Evolutionary conservation across 257 asterid species (phyloP), one percentile per base, ranked within the genome.

Genomic region (Solanum lycopersicoides): DNA sequence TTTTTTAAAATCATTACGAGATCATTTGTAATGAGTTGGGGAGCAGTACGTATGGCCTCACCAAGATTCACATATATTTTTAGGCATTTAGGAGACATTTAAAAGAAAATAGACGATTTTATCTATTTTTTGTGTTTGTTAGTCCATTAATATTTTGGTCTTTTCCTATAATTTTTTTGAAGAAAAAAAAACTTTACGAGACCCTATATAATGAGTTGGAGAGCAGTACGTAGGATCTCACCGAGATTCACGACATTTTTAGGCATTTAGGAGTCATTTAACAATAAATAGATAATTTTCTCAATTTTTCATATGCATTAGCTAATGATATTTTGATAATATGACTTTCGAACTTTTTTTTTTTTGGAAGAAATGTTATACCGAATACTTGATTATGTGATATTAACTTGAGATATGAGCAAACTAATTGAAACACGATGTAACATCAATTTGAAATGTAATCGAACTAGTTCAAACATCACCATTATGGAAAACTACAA

Each of bases 301-400:
- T 53, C 63, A 53, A 3, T 6, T 53, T 53, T 53, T 16, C 23
- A 7, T 53, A 23, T 53, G 63, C 15, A 20, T 53, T 53, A 6
- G 7, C 21, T 21, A 15, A 16, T 6, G 18, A 16, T 53, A 53
- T 15, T 53, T 53, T 53, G 23, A 53, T 18, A 23, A 53, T 53
- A 18, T 53, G 4, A 53, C 63, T 53, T 53, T 1, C 0, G 2
- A 4, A 21, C 63, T 0, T n/a, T n/a, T n/a, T 56, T 7, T 7
- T 18, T 56, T 56, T 18, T 56, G 65, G 16, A 3, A 0, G 16
- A 3, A 0, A 2, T 1, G 6, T 7, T 56, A 18, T 56, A 56
- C 11, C n/a, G 18, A 8, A 56, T 56, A 56, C 65, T 18, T 56
- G 65, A 56, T 56, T 56, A 56, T 56, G n/a, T 56, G 65, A 56